phyloP scores from a whole-genome alignment of 805 yeast genomes.

The Starmerella apis region DNA sequence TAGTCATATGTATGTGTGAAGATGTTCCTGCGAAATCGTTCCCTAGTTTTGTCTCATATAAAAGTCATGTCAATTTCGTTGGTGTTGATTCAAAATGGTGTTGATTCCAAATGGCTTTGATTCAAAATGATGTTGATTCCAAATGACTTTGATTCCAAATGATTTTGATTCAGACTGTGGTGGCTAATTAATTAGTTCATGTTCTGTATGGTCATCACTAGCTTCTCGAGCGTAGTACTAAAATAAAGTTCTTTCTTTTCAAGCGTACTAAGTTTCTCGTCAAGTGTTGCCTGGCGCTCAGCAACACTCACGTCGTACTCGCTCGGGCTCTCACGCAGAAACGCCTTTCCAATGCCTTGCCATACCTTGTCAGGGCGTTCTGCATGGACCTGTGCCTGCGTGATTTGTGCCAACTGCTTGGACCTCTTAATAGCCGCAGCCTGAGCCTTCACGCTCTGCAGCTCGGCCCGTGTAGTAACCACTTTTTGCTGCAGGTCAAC shows the following conservation, averaged over 20 bases:
- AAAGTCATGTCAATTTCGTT: too few species aligned
- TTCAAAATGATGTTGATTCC: too few species aligned
- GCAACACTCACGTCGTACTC: constrained; percentile 42
- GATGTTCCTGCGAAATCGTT: too few species aligned
- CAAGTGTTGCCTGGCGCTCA: constrained; percentile 43
- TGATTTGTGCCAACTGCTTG: constrained; percentile 44
- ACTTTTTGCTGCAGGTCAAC: constrained; percentile 57
- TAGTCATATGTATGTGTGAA: too few species aligned
- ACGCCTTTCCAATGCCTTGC: constrained; percentile 76
- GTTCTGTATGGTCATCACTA: constrained; percentile 30
- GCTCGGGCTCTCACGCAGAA: constrained; percentile 34
- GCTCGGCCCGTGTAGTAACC: constrained; percentile 48
- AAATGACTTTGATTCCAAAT: neutral
- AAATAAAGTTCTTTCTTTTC: constrained; percentile 61
- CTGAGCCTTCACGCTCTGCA: constrained; percentile 45
- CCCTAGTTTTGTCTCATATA: too few species aligned
- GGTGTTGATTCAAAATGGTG: too few species aligned
- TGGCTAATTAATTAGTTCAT: too few species aligned
- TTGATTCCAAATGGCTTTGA: too few species aligned
- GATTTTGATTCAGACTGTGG: too few species aligned
- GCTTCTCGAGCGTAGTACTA: constrained; percentile 66
- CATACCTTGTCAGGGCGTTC: constrained; percentile 44
- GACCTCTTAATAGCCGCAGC: constrained; percentile 42
- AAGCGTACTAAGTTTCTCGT: constrained; percentile 52
- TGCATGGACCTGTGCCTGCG: constrained; percentile 47